phyloP scores from a whole-genome alignment of 306 rosid species.

The Lagenaria siceraria region DNA sequence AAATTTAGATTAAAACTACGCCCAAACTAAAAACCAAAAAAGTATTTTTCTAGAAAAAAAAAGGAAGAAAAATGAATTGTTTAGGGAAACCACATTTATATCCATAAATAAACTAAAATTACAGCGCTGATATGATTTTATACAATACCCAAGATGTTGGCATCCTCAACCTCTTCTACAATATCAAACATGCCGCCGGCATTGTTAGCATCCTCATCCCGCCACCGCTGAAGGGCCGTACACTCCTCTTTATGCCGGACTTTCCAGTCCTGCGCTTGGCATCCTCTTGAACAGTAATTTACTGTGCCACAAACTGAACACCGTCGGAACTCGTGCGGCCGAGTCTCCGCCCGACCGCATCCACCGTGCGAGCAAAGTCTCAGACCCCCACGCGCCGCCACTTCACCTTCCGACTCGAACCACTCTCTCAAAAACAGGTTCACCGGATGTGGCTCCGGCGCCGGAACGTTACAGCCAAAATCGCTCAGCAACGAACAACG shows the following conservation, averaged over 20 bases:
- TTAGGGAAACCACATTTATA: neutral
- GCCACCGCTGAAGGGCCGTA: neutral
- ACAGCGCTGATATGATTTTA: neutral
- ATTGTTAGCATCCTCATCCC: neutral
- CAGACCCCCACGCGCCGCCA: slow-evolving; percentile 14
- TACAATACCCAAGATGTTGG: neutral
- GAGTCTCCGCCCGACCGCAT: slow-evolving; percentile 71
- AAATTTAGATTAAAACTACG: no score
- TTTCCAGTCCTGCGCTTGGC: slow-evolving; percentile 85
- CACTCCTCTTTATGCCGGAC: slow-evolving; percentile 55
- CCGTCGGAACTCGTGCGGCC: slow-evolving; percentile 73
- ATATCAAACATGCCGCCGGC: neutral
- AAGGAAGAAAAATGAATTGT: neutral
- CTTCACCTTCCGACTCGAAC: slow-evolving; percentile 34
- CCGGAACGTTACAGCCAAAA: slow-evolving; percentile 37
- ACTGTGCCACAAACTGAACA: slow-evolving; percentile 71
- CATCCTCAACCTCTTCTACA: neutral
- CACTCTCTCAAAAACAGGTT: slow-evolving; percentile 58
- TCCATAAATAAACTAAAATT: neutral
- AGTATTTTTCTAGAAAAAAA: no score
- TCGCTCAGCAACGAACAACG: slow-evolving; percentile 44
- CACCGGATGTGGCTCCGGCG: slow-evolving; percentile 44
- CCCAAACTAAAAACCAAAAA: no score
- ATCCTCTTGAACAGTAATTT: slow-evolving; percentile 78
- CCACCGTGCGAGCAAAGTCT: slow-evolving; percentile 54